Evolutionary conservation across 106 monocot genomes (phyloP).

Genomic region (Narthecium ossifragum): DNA sequence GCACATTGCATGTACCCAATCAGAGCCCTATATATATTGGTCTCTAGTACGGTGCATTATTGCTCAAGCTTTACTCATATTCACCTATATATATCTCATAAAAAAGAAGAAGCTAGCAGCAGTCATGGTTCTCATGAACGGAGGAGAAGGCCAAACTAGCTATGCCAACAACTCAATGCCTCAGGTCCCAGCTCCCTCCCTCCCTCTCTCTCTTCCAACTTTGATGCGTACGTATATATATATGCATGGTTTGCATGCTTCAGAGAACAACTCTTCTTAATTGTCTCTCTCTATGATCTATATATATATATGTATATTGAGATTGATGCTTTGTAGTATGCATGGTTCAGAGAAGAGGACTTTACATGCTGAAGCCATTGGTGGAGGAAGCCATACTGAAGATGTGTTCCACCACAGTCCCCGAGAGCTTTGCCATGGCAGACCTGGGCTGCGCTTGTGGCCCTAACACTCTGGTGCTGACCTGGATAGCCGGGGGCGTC

Average conservation of each 20-base stretch:
- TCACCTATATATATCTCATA: too few relatives aligned
- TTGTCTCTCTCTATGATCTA: not conserved
- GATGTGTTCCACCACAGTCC: not conserved
- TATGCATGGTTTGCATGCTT: too few relatives aligned
- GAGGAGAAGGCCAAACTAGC: slow-evolving; percentile 2
- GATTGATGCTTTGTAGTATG: not conserved
- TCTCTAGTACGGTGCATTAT: too few relatives aligned
- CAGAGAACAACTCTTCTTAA: too few relatives aligned
- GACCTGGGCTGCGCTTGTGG: slow-evolving; percentile 26
- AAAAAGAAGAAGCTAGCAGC: too few relatives aligned
- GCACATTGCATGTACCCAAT: too few relatives aligned
- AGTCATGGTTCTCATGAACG: slow-evolving; percentile 17
- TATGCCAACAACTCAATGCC: slow-evolving; percentile 2
- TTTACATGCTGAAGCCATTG: not conserved
- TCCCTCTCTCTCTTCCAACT: not conserved
- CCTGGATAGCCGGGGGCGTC: not conserved
- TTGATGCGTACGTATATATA: too few relatives aligned
- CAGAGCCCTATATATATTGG: too few relatives aligned
- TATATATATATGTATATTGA: not conserved
- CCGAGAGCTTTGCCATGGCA: slow-evolving; percentile 3
- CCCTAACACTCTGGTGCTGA: slow-evolving; percentile 1
- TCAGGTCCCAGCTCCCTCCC: slow-evolving; percentile 1
- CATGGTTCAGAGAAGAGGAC: not conserved
- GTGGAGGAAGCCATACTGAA: not conserved
- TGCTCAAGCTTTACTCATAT: too few relatives aligned